Percentiles rank a stretch among this genome's conserved stretches.
Evolutionary conservation across 345 rosid species (phyloP).

Genomic region (Psidium friedrichsthalianum): DNA sequence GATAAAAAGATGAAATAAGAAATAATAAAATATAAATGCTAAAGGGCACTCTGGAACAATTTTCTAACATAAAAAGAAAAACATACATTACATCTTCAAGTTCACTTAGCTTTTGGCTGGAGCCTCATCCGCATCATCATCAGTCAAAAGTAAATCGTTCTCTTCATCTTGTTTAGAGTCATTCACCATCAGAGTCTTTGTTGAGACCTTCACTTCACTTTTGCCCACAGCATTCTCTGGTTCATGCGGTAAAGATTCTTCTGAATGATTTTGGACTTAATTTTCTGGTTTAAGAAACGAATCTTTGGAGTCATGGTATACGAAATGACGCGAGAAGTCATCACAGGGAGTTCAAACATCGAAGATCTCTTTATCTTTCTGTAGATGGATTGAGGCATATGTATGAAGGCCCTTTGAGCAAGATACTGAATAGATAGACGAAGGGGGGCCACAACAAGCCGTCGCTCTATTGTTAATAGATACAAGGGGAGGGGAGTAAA

Average conservation of each 20-base stretch:
- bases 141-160: constrained; percentile 19
- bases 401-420: constrained; percentile 84
- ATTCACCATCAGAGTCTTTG: constrained; percentile 18
- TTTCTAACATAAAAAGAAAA: background rate
- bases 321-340: constrained; percentile 88
- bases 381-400: constrained; percentile 71
- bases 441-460: too few relatives aligned
- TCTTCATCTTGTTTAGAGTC: constrained; percentile 34
- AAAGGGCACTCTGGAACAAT: too few relatives aligned
- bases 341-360: constrained; percentile 72
- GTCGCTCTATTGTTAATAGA: too few relatives aligned
- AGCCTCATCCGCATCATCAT: constrained; percentile 19
- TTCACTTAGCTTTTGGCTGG: constrained; percentile 20
- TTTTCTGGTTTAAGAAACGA: constrained; percentile 47
- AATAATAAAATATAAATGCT: too few relatives aligned
- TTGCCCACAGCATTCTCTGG: constrained; percentile 13
- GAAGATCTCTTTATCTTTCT: constrained; percentile 81
- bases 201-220: constrained; percentile 8
- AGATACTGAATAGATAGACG: constrained; percentile 49
- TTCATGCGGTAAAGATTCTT: constrained; percentile 20
- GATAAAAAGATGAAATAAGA: too few relatives aligned
- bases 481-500: too few relatives aligned
- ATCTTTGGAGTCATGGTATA: constrained; percentile 75
- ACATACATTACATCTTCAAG: constrained; percentile 40
- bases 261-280: constrained; percentile 23